These are phyloP conservation scores for Andalucia godoyi DNA, from an alignment of 78 protist species.

Conservation along the genomic window DNA sequence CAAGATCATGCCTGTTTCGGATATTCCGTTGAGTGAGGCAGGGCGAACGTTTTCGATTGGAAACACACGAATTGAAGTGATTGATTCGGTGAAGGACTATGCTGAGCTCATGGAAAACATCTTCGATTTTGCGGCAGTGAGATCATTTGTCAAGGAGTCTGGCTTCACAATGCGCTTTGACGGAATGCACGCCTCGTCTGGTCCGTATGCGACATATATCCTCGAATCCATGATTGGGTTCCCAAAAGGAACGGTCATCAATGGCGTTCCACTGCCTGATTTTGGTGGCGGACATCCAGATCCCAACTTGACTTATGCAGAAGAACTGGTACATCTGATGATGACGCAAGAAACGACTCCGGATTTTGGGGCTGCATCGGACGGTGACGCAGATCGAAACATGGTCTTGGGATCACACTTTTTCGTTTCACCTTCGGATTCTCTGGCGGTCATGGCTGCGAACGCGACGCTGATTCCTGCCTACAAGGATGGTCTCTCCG, in stretches of 20 bases:
- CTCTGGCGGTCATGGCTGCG: conserved; percentile 87
- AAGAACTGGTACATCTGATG: conserved; percentile 74
- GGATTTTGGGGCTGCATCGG: conserved; percentile 88
- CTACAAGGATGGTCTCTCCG: conserved; percentile 63
- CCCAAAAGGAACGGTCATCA: conserved; percentile 29
- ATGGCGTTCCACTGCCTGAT: conserved; percentile 66
- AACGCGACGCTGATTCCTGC: conserved; percentile 60
- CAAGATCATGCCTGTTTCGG: not conserved
- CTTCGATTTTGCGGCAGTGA: conserved; percentile 73
- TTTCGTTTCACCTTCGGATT: conserved; percentile 93
- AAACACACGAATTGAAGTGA: conserved; percentile 30
- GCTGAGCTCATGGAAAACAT: conserved; percentile 33
- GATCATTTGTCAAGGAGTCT: conserved; percentile 18
- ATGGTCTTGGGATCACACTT: conserved; percentile 77
- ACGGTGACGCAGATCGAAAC: conserved; percentile 94
- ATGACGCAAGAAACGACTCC: conserved; percentile 19
- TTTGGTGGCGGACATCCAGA: conserved; percentile 97
- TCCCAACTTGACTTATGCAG: conserved; percentile 93
- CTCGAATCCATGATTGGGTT: conserved; percentile 70
- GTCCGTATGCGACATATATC: conserved; percentile 79
- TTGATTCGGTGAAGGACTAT: conserved; percentile 64
- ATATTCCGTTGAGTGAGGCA: no score
- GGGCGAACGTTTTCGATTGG: no score
- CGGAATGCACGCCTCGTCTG: conserved; percentile 86
- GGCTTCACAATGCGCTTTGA: conserved; percentile 62